A percentile compares a stretch with the other conserved stretches of the same genome.
phyloP scores from a whole-genome alignment of 2,329 filamentous ascomycete species.

The Penicillium oxalicum region DNA sequence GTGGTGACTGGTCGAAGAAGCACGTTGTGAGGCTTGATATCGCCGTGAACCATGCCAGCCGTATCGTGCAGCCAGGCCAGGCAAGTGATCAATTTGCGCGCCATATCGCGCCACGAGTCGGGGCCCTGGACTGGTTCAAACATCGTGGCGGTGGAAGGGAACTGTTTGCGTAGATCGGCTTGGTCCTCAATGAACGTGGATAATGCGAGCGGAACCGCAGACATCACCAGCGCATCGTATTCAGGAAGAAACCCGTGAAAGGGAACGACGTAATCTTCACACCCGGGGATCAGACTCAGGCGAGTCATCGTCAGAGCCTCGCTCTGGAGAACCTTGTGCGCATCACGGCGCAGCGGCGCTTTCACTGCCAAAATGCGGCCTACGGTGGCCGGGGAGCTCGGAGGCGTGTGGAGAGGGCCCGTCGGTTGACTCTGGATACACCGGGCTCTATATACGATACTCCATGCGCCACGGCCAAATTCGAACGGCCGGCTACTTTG shows the following conservation, averaged over 20 bases:
- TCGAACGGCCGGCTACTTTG: constrained; percentile 27
- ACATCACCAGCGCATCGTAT: constrained; percentile 39
- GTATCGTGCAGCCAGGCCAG: constrained; percentile 41
- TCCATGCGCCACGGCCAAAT: constrained; percentile 45
- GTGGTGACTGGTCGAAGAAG: constrained; percentile 29
- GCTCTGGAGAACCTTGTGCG: constrained; percentile 34
- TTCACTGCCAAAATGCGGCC: constrained; percentile 41
- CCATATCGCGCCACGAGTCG: constrained; percentile 36
- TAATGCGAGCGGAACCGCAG: constrained; percentile 40
- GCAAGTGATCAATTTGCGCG: constrained; percentile 36
- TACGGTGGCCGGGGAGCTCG: constrained; percentile 32
- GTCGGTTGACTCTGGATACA: constrained; percentile 13
- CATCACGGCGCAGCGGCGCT: constrained; percentile 37
- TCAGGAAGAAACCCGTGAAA: constrained; percentile 41
- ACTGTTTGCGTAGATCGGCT: constrained; percentile 23
- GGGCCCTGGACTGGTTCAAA: constrained; percentile 42
- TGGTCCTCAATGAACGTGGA: constrained; percentile 37
- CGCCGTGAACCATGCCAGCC: constrained; percentile 41
- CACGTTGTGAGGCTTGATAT: constrained; percentile 45
- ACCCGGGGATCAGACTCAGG: constrained; percentile 28
- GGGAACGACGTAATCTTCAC: constrained; percentile 37
- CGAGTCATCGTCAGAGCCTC: constrained; percentile 41
- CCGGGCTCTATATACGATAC: constrained; percentile 42
- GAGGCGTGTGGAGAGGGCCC: constrained; percentile 22
- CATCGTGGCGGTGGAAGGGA: constrained; percentile 39